phyloP scores from a whole-genome alignment of 805 yeast genomes.

The Scheffersomyces amazonensis region DNA sequence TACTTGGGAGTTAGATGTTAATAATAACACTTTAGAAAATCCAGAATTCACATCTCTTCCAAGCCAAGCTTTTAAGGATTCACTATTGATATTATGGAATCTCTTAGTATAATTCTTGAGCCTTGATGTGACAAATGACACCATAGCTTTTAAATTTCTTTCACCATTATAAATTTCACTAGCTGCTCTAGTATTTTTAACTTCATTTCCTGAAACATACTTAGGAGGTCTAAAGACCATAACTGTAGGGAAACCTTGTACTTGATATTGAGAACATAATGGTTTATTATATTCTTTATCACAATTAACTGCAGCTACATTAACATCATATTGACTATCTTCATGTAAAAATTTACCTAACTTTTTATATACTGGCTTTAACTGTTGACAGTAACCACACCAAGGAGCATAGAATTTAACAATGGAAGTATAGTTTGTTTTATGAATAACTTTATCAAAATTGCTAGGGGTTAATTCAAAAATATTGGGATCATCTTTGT shows the following conservation, averaged over 20 bases:
- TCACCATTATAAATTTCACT: constrained; percentile 61
- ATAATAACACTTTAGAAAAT: constrained; percentile 46
- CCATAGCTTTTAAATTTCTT: constrained; percentile 53
- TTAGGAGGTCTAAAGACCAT: constrained; percentile 83
- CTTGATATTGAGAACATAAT: constrained; percentile 61
- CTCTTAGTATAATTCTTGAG: constrained; percentile 65
- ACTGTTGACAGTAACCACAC: constrained; percentile 90
- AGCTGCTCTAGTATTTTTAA: constrained; percentile 35
- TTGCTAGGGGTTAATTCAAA: constrained; percentile 54
- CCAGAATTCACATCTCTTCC: constrained; percentile 21
- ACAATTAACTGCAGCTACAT: constrained; percentile 85
- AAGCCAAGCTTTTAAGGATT: constrained; percentile 23
- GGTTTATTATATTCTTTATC: constrained; percentile 65
- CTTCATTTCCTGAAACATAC: constrained; percentile 17
- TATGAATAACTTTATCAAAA: constrained; percentile 64
- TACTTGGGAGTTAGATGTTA: constrained; percentile 47
- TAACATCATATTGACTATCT: constrained; percentile 43
- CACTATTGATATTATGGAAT: constrained; percentile 28
- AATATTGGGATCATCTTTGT: constrained; percentile 42
- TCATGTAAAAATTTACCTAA: constrained; percentile 60
- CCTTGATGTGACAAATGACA: constrained; percentile 52
- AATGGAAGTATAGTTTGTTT: constrained; percentile 73
- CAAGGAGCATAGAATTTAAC: constrained; percentile 96
- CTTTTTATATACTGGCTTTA: constrained; percentile 62
- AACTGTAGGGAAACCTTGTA: constrained; percentile 84